A percentile compares a stretch with the other conserved stretches of the same genome.
Evolutionary conservation across 768 basidiomycete species (phyloP).

Genomic region (Flagelloscypha sp.): DNA sequence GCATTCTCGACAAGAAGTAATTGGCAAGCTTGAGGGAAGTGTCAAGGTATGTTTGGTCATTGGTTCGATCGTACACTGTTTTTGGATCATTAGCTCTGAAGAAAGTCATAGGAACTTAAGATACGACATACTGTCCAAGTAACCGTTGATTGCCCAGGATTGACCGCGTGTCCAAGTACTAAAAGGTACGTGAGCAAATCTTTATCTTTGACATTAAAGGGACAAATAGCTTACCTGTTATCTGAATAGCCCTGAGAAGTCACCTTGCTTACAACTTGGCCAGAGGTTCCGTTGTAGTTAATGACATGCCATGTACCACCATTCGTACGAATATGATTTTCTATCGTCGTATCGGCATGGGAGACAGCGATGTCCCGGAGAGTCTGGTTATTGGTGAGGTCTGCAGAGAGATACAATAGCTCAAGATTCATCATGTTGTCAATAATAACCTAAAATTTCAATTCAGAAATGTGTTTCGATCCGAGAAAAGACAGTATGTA

Average conservation of each 20-base stretch:
- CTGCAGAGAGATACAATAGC: constrained; percentile 48
- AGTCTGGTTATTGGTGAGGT: constrained; percentile 52
- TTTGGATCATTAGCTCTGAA: neutral
- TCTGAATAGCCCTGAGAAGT: constrained; percentile 61
- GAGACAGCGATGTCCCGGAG: constrained; percentile 50
- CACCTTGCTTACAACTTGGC: constrained; percentile 43
- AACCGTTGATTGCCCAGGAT: constrained; percentile 65
- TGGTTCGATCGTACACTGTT: constrained; percentile 32
- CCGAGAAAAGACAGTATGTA: constrained; percentile 14
- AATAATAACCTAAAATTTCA: constrained; percentile 47
- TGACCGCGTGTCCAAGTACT: constrained; percentile 75
- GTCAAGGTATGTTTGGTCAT: constrained; percentile 24
- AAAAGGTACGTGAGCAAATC: neutral
- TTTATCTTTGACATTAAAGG: neutral
- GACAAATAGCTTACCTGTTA: constrained; percentile 23
- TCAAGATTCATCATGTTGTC: constrained; percentile 83
- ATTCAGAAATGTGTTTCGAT: neutral
- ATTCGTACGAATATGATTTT: constrained; percentile 57
- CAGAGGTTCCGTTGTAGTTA: constrained; percentile 60
- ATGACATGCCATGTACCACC: constrained; percentile 58
- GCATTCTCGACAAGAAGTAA: constrained; percentile 29
- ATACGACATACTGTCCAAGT: constrained; percentile 49
- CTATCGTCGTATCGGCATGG: constrained; percentile 61
- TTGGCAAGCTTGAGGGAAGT: constrained; percentile 30
- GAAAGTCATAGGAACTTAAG: neutral